These are phyloP conservation scores for Pyrus pyrifolia DNA, from an alignment of 306 rosid genomes.

Conservation along the genomic window DNA sequence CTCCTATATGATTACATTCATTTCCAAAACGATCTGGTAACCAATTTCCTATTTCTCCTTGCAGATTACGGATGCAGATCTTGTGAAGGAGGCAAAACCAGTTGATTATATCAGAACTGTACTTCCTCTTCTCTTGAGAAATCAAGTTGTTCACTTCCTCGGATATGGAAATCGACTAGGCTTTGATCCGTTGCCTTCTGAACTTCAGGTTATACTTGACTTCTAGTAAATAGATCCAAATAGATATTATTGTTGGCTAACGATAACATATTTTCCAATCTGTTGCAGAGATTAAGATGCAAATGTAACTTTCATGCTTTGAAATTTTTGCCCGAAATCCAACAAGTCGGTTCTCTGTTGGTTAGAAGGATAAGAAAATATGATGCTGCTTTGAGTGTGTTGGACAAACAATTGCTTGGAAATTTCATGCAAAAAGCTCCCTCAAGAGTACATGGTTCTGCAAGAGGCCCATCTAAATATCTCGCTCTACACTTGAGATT, in stretches of 20 bases:
- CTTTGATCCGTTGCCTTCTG: slow-evolving; percentile 70
- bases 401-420: slow-evolving; percentile 77
- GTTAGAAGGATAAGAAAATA: slow-evolving; percentile 64
- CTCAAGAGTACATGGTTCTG: slow-evolving; percentile 21
- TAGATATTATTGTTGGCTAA: not conserved
- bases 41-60: slow-evolving; percentile 14
- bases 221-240: not conserved
- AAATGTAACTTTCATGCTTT: slow-evolving; percentile 93
- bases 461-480: slow-evolving; percentile 42
- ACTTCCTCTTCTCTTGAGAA: slow-evolving; percentile 63
- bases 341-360: slow-evolving; percentile 59
- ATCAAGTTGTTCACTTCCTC: slow-evolving; percentile 73
- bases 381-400: slow-evolving; percentile 35
- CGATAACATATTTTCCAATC: not conserved
- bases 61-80: slow-evolving; percentile 88
- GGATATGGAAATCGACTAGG: slow-evolving; percentile 96
- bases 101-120: slow-evolving; percentile 49
- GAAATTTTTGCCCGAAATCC: slow-evolving; percentile 70
- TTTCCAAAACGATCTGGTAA: slow-evolving; percentile 7
- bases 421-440: slow-evolving; percentile 40
- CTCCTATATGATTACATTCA: not conserved
- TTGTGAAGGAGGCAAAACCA: slow-evolving; percentile 80
- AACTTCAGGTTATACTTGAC: slow-evolving; percentile 64
- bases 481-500: slow-evolving; percentile 93
- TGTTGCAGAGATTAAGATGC: slow-evolving; percentile 80